These are phyloP conservation scores for Schwanniomyces occidentalis DNA, from an alignment of 805 yeast species.

Conservation along the genomic window DNA sequence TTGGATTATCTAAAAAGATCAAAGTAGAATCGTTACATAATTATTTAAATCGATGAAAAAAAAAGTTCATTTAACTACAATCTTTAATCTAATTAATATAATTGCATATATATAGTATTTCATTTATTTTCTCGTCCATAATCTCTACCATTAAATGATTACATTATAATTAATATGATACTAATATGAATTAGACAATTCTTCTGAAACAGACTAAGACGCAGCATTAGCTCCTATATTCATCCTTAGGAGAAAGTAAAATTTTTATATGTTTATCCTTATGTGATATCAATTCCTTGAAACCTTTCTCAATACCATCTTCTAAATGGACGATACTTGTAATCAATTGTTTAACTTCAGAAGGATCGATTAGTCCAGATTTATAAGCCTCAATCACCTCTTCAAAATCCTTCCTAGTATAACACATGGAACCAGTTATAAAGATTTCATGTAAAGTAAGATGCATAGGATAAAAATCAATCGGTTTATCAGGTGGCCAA, in stretches of 20 bases:
- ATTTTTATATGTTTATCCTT: conserved; percentile 58
- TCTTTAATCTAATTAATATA: too few relatives aligned
- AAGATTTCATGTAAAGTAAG: conserved; percentile 53
- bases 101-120: too few relatives aligned
- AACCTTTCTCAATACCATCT: conserved; percentile 54
- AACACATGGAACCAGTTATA: conserved; percentile 62
- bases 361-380: conserved; percentile 21
- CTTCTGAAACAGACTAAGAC: background rate
- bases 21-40: conserved; percentile 26
- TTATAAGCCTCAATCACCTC: conserved; percentile 43
- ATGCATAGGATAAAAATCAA: conserved; percentile 53
- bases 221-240: background rate
- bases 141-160: too few relatives aligned
- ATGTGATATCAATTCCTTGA: conserved; percentile 47
- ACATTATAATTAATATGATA: too few relatives aligned
- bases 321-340: conserved; percentile 53
- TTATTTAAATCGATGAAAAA: too few relatives aligned
- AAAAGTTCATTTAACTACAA: too few relatives aligned
- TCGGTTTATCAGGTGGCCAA: conserved; percentile 52
- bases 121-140: too few relatives aligned
- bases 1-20: conserved; percentile 25
- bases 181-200: conserved; percentile 1
- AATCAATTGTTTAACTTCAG: conserved; percentile 46
- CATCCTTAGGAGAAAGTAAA: conserved; percentile 45
- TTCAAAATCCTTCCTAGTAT: conserved; percentile 55